These are phyloP conservation scores for Xerocomellus intermedius DNA, from an alignment of 768 basidiomycete species.

Conservation along the genomic window DNA sequence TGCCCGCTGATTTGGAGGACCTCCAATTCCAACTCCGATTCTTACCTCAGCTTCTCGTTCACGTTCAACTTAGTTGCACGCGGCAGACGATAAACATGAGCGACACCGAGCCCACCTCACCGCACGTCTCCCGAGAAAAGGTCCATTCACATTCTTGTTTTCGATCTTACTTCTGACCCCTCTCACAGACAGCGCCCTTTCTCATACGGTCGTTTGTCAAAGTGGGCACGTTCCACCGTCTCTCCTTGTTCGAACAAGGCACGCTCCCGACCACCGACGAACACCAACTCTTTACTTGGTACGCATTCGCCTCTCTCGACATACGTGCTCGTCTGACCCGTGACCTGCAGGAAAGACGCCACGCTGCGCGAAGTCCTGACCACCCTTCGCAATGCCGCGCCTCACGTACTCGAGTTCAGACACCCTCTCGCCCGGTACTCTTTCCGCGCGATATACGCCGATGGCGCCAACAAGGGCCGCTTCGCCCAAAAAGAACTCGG, in stretches of 20 bases:
- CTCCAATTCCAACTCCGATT: too few relatives aligned
- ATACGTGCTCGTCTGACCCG: not conserved
- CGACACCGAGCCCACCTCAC: constrained; percentile 42
- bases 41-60: not conserved
- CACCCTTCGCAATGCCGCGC: constrained; percentile 69
- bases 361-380: constrained; percentile 78
- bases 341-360: constrained; percentile 66
- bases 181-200: constrained; percentile 68
- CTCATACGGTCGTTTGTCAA: constrained; percentile 81
- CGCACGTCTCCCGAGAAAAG: constrained; percentile 57
- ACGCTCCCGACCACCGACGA: constrained; percentile 76
- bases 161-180: not conserved
- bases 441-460: constrained; percentile 79
- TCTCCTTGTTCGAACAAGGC: constrained; percentile 75
- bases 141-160: constrained; percentile 23
- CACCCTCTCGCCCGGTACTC: constrained; percentile 81
- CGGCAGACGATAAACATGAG: constrained; percentile 17
- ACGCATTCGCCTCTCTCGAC: constrained; percentile 13
- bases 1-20: too few relatives aligned
- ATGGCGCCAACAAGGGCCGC: constrained; percentile 66
- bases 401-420: constrained; percentile 66
- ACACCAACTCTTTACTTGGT: constrained; percentile 83
- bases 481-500: constrained; percentile 79
- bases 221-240: constrained; percentile 73
- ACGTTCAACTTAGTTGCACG: not conserved